Conservation (phyloP, 495 filamentous ascomycete genomes). For the Rhizodiscina lignyota region DNA sequence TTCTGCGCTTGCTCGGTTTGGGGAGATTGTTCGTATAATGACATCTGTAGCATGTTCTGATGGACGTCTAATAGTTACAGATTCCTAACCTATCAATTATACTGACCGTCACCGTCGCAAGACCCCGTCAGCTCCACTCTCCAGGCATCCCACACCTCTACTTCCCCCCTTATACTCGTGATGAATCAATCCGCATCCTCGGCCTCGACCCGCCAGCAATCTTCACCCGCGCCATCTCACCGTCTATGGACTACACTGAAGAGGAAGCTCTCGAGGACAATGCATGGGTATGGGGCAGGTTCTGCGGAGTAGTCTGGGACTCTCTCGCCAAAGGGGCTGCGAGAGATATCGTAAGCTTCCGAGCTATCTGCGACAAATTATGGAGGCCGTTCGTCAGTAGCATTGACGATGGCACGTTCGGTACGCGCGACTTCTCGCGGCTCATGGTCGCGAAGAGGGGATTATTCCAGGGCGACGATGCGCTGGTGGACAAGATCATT, state of each 20-base stretch:
- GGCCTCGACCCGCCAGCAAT: slow-evolving; percentile 30
- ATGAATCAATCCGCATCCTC: slow-evolving; percentile 61
- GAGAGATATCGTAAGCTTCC: slow-evolving; percentile 45
- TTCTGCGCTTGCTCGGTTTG: slow-evolving; percentile 64
- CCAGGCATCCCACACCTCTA: slow-evolving; percentile 61
- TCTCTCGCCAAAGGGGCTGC: slow-evolving; percentile 48
- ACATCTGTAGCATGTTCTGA: background rate
- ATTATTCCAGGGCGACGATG: slow-evolving; percentile 60
- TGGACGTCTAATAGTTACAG: slow-evolving; percentile 24
- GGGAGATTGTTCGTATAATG: slow-evolving; percentile 46
- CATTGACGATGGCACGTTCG: slow-evolving; percentile 43
- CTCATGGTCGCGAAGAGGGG: slow-evolving; percentile 56
- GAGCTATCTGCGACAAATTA: slow-evolving; percentile 36
- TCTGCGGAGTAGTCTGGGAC: slow-evolving; percentile 57
- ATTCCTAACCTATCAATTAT: slow-evolving; percentile 65
- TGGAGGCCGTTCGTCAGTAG: slow-evolving; percentile 58
- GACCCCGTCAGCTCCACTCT: slow-evolving; percentile 51
- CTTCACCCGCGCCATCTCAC: slow-evolving; percentile 21
- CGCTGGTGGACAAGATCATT: slow-evolving; percentile 55
- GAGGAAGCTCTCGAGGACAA: slow-evolving; percentile 31
- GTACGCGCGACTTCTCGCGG: slow-evolving; percentile 64
- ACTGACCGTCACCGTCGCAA: slow-evolving; percentile 60
- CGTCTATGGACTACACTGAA: slow-evolving; percentile 25
- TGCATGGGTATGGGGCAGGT: slow-evolving; percentile 56
- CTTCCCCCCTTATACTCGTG: slow-evolving; percentile 72